Conservation (phyloP, 2,329 filamentous ascomycete species). For the Scytalidium sp. region DNA sequence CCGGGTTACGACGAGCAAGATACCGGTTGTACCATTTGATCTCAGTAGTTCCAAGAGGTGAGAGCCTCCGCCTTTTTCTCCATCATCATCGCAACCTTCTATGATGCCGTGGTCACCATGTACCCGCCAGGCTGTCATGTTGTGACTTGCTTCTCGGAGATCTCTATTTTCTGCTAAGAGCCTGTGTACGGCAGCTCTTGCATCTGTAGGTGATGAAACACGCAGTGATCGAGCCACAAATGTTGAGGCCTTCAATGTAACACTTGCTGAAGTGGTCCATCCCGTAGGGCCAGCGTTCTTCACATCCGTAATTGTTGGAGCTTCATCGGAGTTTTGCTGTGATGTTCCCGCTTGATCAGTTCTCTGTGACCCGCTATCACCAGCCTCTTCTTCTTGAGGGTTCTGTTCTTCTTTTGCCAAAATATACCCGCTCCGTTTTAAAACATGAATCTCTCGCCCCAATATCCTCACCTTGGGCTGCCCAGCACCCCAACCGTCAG, state of each 20-base stretch:
- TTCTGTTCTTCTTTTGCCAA: constrained; percentile 33
- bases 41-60: constrained; percentile 53
- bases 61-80: constrained; percentile 57
- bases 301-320: background rate
- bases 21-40: constrained; percentile 47
- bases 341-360: constrained; percentile 6
- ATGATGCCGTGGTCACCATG: constrained; percentile 16
- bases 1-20: constrained; percentile 55
- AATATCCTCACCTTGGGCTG: constrained; percentile 72
- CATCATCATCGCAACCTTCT: constrained; percentile 45
- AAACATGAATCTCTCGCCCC: constrained; percentile 69
- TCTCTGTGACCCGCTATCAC: constrained; percentile 3
- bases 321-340: background rate
- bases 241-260: constrained; percentile 51
- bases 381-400: constrained; percentile 4
- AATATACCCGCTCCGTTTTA: constrained; percentile 75
- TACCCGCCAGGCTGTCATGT: constrained; percentile 34
- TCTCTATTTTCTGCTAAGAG: constrained; percentile 47
- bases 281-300: constrained; percentile 1
- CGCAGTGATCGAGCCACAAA: constrained; percentile 54
- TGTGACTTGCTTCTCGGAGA: constrained; percentile 55
- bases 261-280: constrained; percentile 51
- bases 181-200: constrained; percentile 40
- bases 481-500: constrained; percentile 67
- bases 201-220: constrained; percentile 36